Evolutionary conservation across 2,329 filamentous ascomycete species (phyloP).

Genomic region (Colletotrichum australisinense): DNA sequence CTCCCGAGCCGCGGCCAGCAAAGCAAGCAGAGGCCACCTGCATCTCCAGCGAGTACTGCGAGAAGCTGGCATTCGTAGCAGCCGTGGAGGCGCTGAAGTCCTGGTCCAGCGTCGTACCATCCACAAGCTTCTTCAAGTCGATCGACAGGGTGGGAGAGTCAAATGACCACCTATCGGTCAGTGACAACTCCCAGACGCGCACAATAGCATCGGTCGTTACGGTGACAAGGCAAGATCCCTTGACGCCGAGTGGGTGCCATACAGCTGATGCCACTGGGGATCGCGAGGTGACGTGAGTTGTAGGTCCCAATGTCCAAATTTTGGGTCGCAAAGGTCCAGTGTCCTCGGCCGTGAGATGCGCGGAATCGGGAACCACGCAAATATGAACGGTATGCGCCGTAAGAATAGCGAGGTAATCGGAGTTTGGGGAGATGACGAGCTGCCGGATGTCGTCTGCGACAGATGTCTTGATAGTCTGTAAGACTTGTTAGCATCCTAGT

Average conservation of each 20-base stretch:
- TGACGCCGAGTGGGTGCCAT: slow-evolving; percentile 93
- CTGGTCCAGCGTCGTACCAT: slow-evolving; percentile 84
- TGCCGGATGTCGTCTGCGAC: slow-evolving; percentile 87
- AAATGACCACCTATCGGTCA: slow-evolving; percentile 87
- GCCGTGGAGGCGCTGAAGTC: slow-evolving; percentile 83
- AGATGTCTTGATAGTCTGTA: slow-evolving; percentile 79
- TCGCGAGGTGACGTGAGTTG: slow-evolving; percentile 89
- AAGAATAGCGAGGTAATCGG: slow-evolving; percentile 84
- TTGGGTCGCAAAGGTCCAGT: slow-evolving; percentile 79
- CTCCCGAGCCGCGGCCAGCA: slow-evolving; percentile 72
- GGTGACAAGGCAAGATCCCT: slow-evolving; percentile 85
- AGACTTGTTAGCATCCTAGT: slow-evolving; percentile 7
- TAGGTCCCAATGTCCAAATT: slow-evolving; percentile 91
- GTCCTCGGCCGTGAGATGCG: slow-evolving; percentile 79
- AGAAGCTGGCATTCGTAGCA: slow-evolving; percentile 83
- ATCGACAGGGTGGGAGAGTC: slow-evolving; percentile 85
- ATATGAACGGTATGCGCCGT: slow-evolving; percentile 92
- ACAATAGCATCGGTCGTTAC: slow-evolving; percentile 90
- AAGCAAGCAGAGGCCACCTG: slow-evolving; percentile 93
- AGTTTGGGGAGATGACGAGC: slow-evolving; percentile 84
- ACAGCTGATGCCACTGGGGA: slow-evolving; percentile 82
- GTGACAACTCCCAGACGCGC: slow-evolving; percentile 89
- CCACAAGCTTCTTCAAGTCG: slow-evolving; percentile 88
- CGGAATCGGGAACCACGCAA: slow-evolving; percentile 83
- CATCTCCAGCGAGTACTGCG: slow-evolving; percentile 91